Conservation (phyloP, 768 basidiomycete species). For the Lactarius sp. region DNA sequence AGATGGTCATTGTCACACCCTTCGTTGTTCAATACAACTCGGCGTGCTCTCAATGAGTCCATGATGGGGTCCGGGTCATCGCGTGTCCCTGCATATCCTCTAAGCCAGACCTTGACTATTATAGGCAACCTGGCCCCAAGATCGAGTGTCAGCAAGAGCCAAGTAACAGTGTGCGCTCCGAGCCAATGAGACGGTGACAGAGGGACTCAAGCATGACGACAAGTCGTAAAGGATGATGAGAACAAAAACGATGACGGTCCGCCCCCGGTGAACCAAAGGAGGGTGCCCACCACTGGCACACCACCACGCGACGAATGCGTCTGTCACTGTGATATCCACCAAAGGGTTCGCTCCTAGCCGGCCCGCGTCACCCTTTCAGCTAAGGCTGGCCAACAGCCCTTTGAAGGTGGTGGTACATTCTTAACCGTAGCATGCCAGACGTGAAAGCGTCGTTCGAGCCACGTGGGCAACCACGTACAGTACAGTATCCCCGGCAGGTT, state of each 20-base stretch:
- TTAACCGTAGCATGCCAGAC: not conserved
- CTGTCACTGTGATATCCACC: slow-evolving; percentile 19
- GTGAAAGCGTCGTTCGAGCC: not conserved
- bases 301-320: slow-evolving; percentile 4
- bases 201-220: slow-evolving; percentile 2
- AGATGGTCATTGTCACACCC: slow-evolving; percentile 4
- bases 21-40: slow-evolving; percentile 6
- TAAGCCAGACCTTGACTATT: not conserved
- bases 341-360: slow-evolving; percentile 3
- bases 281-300: not conserved
- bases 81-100: slow-evolving; percentile 2
- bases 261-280: slow-evolving; percentile 2
- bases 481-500: not conserved
- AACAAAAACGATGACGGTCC: slow-evolving; percentile 15
- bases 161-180: slow-evolving; percentile 5
- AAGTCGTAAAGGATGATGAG: slow-evolving; percentile 11
- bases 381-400: not conserved
- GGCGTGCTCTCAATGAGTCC: slow-evolving; percentile 9
- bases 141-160: not conserved
- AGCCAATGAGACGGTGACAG: slow-evolving; percentile 4
- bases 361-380: not conserved
- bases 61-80: slow-evolving; percentile 2
- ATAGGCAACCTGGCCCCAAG: not conserved
- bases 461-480: slow-evolving; percentile 9
- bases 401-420: slow-evolving; percentile 11